Conservation (phyloP, 1,284 basidiomycete species). For the Rhodotorula sp. region DNA sequence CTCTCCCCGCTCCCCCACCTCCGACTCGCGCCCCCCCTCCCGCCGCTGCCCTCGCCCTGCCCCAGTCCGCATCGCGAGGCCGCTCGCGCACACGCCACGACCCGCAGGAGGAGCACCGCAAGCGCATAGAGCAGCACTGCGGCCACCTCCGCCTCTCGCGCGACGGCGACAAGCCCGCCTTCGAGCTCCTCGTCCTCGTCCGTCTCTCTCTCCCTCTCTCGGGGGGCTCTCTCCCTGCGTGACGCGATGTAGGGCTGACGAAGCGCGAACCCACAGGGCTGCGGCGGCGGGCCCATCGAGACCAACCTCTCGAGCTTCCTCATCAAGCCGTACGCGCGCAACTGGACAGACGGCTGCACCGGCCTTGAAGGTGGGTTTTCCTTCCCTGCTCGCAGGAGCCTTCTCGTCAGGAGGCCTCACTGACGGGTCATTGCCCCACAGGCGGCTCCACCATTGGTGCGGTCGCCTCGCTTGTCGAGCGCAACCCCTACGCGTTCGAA, state of each 20-base stretch:
- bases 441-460: constrained; percentile 46
- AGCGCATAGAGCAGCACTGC: not conserved
- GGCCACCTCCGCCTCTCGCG: not conserved
- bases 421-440: no score
- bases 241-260: no score
- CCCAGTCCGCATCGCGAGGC: not conserved
- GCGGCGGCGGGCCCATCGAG: constrained; percentile 54
- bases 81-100: not conserved
- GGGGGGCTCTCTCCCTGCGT: accelerated
- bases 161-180: not conserved
- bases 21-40: no score
- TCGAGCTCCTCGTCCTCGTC: constrained; percentile 16
- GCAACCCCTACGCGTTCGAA: constrained; percentile 33
- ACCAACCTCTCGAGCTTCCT: constrained; percentile 52
- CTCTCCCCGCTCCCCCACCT: no score
- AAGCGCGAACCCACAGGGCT: constrained; percentile 45
- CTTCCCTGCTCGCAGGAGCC: not conserved
- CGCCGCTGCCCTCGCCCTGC: no score
- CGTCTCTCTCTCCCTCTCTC: not conserved
- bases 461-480: constrained; percentile 41
- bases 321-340: constrained; percentile 49
- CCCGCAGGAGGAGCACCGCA: not conserved
- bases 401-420: no score
- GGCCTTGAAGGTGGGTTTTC: constrained; percentile 49
- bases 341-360: constrained; percentile 50